phyloP scores from a whole-genome alignment of 495 filamentous ascomycete species.

The Talaromyces wortmannii region DNA sequence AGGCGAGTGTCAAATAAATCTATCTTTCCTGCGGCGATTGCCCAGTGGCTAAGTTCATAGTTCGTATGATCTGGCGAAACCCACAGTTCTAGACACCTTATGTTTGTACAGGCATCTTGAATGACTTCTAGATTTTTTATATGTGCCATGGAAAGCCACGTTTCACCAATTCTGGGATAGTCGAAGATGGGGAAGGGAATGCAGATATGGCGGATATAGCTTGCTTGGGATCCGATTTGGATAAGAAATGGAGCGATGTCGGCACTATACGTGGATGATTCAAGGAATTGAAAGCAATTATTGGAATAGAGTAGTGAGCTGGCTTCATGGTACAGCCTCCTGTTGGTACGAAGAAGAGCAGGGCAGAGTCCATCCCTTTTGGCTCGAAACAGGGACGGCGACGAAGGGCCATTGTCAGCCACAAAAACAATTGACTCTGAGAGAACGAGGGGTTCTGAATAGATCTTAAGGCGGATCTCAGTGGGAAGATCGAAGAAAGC shows the following conservation, averaged over 20 bases:
- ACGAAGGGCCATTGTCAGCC: constrained; percentile 9
- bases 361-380: constrained; percentile 14
- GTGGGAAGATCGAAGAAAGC: constrained; percentile 9
- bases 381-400: constrained; percentile 3
- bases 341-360: constrained; percentile 23
- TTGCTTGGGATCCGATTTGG: constrained; percentile 12
- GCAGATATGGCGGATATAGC: constrained; percentile 12
- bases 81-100: constrained; percentile 12
- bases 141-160: constrained; percentile 6
- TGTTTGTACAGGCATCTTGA: constrained; percentile 12
- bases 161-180: constrained; percentile 5
- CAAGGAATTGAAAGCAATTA: constrained; percentile 22
- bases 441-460: constrained; percentile 15
- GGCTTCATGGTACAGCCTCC: constrained; percentile 26
- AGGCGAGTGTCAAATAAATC: constrained; percentile 12
- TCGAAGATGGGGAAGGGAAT: constrained; percentile 5
- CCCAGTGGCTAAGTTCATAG: background rate
- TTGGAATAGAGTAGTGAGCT: constrained; percentile 22
- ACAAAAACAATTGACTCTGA: constrained; percentile 13
- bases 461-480: constrained; percentile 13
- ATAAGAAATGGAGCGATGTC: constrained; percentile 10
- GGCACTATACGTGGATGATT: constrained; percentile 8
- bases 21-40: constrained; percentile 6
- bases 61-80: background rate
- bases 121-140: constrained; percentile 14